These are phyloP conservation scores for Bauhinia variegata DNA, from an alignment of 306 rosid genomes.

Conservation along the genomic window DNA sequence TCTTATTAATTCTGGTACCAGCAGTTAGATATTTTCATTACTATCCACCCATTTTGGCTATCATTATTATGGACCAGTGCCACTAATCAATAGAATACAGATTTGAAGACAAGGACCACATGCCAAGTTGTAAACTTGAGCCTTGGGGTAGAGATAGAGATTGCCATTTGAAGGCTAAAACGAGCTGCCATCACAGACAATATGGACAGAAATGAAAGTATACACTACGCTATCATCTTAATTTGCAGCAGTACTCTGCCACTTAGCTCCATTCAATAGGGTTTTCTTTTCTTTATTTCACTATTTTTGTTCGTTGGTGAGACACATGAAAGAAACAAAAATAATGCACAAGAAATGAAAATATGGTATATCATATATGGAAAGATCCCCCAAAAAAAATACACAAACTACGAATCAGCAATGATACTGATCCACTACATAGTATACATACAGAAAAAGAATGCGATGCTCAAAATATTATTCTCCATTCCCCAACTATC, in stretches of 20 bases:
- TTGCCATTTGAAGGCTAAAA: too few relatives aligned
- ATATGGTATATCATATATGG: constrained; percentile 6
- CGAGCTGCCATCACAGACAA: too few relatives aligned
- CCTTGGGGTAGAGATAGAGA: too few relatives aligned
- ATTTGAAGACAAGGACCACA: too few relatives aligned
- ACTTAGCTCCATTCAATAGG: constrained; percentile 7
- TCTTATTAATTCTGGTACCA: not conserved
- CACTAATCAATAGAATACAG: too few relatives aligned
- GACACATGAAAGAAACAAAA: not conserved
- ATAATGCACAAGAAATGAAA: not conserved
- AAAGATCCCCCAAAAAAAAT: constrained; percentile 5
- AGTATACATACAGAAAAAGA: constrained; percentile 42
- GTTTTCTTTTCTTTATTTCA: not conserved
- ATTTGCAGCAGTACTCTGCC: constrained; percentile 1
- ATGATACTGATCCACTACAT: constrained; percentile 15
- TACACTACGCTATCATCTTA: too few relatives aligned
- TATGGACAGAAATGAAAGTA: too few relatives aligned
- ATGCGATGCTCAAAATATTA: constrained; percentile 31
- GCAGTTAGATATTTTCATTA: not conserved
- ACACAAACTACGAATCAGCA: constrained; percentile 14
- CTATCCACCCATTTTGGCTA: not conserved
- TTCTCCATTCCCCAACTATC: constrained; percentile 32
- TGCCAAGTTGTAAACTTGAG: too few relatives aligned
- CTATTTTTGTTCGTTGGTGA: too few relatives aligned
- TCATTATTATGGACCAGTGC: not conserved